Evolutionary conservation across 495 filamentous ascomycete species (phyloP).

Genomic region (Penicillium diatomitis): DNA sequence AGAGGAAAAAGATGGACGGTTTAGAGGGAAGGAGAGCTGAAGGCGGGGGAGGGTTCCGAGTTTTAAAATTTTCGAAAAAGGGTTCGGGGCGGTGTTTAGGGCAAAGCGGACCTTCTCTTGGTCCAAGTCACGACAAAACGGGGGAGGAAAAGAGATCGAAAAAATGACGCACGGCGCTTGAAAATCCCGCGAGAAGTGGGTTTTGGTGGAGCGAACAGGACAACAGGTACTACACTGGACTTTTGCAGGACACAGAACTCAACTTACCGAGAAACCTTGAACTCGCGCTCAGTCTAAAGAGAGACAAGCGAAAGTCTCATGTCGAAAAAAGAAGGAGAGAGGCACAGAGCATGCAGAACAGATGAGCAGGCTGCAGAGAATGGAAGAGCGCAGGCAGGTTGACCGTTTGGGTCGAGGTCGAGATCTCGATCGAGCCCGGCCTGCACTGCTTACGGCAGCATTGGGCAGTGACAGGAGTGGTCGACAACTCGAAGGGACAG

Average conservation of each 20-base stretch:
- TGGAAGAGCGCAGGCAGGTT: not conserved
- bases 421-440: not conserved
- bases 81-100: constrained; percentile 12
- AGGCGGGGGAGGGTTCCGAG: constrained; percentile 5
- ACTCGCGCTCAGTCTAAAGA: no score
- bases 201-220: not conserved
- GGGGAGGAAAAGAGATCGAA: constrained; percentile 1
- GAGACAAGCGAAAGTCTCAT: no score
- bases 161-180: constrained; percentile 11
- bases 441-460: constrained; percentile 1
- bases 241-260: no score
- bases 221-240: constrained; percentile 8
- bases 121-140: not conserved
- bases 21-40: constrained; percentile 4
- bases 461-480: not conserved
- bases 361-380: not conserved
- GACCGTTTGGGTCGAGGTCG: not conserved
- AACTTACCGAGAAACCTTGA: no score
- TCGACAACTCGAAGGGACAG: no score
- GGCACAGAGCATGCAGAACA: no score
- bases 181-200: not conserved
- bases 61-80: constrained; percentile 12
- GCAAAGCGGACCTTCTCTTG: constrained; percentile 9
- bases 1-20: constrained; percentile 17
- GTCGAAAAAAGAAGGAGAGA: no score